phyloP scores from a whole-genome alignment of 352 stramenopile genomes.

The Phytophthora sp. region DNA sequence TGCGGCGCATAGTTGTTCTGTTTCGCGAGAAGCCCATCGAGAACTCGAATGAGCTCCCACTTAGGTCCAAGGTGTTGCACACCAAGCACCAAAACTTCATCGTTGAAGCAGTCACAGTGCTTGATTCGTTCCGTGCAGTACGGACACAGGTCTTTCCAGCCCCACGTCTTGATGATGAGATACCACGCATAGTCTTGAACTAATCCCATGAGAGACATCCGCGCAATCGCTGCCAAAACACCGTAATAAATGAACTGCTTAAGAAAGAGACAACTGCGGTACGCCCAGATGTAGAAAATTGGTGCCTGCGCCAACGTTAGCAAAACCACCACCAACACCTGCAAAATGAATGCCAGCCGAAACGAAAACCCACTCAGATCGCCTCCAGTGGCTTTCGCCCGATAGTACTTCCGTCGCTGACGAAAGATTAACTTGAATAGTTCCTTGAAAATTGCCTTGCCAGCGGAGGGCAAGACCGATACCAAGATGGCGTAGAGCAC shows the following conservation, averaged over 20 bases:
- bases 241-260: conserved; percentile 73
- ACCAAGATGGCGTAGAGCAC: conserved; percentile 62
- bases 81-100: conserved; percentile 62
- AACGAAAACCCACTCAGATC: conserved; percentile 61
- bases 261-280: conserved; percentile 64
- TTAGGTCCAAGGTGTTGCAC: conserved; percentile 67
- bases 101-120: conserved; percentile 78
- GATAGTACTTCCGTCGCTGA: conserved; percentile 73
- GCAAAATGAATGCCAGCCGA: conserved; percentile 58
- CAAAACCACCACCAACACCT: conserved; percentile 55
- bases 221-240: conserved; percentile 50
- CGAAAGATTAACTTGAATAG: conserved; percentile 82
- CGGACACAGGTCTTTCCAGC: conserved; percentile 67
- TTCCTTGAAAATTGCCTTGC: conserved; percentile 80
- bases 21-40: conserved; percentile 57
- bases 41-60: conserved; percentile 67
- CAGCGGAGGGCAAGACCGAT: conserved; percentile 55
- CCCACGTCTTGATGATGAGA: conserved; percentile 60
- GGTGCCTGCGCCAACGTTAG: conserved; percentile 60
- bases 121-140: conserved; percentile 72
- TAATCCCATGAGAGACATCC: conserved; percentile 63
- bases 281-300: conserved; percentile 76
- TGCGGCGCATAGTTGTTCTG: conserved; percentile 51
- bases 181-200: conserved; percentile 63
- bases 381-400: conserved; percentile 45